These are phyloP conservation scores for Aspergillus calidoustus DNA, from an alignment of 2,329 filamentous ascomycete species.

Conservation along the genomic window DNA sequence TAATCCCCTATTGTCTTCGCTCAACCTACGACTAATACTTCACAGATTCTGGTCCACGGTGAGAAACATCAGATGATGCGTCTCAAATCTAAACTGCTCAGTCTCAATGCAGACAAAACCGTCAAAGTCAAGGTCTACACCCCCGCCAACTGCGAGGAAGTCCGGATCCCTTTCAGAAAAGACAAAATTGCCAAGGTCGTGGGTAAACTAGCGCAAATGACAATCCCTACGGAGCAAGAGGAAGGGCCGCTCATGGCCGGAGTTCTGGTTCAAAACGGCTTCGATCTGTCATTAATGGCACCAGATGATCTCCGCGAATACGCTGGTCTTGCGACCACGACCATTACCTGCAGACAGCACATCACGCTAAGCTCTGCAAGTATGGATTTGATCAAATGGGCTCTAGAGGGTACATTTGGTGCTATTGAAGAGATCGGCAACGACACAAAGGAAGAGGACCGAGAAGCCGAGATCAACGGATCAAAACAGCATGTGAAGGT, in stretches of 20 bases:
- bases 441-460: slow-evolving; percentile 31
- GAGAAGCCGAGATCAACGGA: slow-evolving; percentile 41
- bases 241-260: slow-evolving; percentile 75
- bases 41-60: slow-evolving; percentile 89
- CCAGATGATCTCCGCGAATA: slow-evolving; percentile 95
- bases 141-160: slow-evolving; percentile 91
- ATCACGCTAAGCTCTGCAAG: slow-evolving; percentile 86
- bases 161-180: slow-evolving; percentile 91
- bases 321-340: slow-evolving; percentile 94
- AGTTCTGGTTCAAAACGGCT: slow-evolving; percentile 95
- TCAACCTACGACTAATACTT: slow-evolving; percentile 5
- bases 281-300: slow-evolving; percentile 96
- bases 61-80: slow-evolving; percentile 99
- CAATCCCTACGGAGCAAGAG: slow-evolving; percentile 62
- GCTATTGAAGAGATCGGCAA: slow-evolving; percentile 65
- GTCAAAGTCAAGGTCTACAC: slow-evolving; percentile 90
- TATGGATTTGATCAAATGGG: slow-evolving; percentile 90
- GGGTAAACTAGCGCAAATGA: slow-evolving; percentile 83
- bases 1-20: background rate
- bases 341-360: slow-evolving; percentile 88
- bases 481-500: slow-evolving; percentile 38
- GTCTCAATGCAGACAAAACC: slow-evolving; percentile 81
- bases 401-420: slow-evolving; percentile 91
- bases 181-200: slow-evolving; percentile 97
- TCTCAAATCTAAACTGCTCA: slow-evolving; percentile 89